Evolutionary conservation across 495 filamentous ascomycete genomes (phyloP), one percentile per base, ranked within the genome.

Genomic region (Daldinia grandis): DNA sequence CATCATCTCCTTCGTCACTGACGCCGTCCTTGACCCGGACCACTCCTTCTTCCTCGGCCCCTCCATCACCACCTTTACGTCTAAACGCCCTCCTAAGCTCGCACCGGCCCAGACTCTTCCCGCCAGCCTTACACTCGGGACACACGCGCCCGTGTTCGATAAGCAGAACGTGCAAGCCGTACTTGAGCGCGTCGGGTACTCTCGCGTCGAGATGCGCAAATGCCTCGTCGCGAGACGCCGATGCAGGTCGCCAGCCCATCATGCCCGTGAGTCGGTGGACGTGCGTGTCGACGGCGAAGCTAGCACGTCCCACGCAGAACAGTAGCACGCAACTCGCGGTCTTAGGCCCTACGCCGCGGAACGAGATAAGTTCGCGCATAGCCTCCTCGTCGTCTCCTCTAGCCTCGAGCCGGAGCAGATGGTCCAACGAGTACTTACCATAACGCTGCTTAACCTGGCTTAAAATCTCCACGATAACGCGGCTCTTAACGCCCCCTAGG

Each of bases 201-300:
- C 83, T 81, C 14, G 89, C 88, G 49, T 97, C 93, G 25, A 92
- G 85, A 75, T 97, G 94, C 49, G 85, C 86, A 73, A 91, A 94
- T 1, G 93, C 88, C 42, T 87, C 86, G 42, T 93, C 87, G 42
- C 90, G 83, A 6, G 77, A 90, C 6, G 87, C 87, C 2, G 82
- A 83, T 14, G 76, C 71, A 0, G 87, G 86, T 19, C 94, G 82
- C 94, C 94, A 98, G 14, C 88, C 87, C 0, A 97, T 85, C 84
- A 91, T 90, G 40, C 89, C 90, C 71, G 86, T 87, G 58, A 95
- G 84, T 3, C 94, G 87, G 74, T 88, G 89, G 35, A 94, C 91
- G 71, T 95, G 92, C 0, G 92, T 95, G 70, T 95, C 92, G n/a
- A 95, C 92, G 0, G 92, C 91, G 73, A 94, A 94, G 71, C 86